phyloP scores from a whole-genome alignment of 495 filamentous ascomycete species.

The Cercophora scortea region DNA sequence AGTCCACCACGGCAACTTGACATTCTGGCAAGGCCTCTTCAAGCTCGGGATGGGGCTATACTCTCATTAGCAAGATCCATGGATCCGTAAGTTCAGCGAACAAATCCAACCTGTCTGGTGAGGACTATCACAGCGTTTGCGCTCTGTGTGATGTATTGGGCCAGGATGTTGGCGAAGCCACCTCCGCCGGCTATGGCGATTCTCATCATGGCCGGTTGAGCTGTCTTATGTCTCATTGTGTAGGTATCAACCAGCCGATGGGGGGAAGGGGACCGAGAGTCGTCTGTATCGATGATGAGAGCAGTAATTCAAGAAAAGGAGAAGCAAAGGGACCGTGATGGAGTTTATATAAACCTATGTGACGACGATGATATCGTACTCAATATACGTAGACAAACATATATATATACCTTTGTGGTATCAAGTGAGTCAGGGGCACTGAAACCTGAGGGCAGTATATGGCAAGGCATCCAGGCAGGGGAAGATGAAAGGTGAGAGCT shows the following conservation, averaged over 20 bases:
- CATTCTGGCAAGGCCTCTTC: slow-evolving; percentile 38
- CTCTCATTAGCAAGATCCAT: slow-evolving; percentile 1
- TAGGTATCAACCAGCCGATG: not conserved
- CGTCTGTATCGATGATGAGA: not conserved
- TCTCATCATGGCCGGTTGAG: slow-evolving; percentile 47
- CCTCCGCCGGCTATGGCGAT: slow-evolving; percentile 68
- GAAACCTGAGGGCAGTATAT: not conserved
- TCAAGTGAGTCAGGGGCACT: not conserved
- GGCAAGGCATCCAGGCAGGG: not conserved
- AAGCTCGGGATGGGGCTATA: slow-evolving; percentile 27
- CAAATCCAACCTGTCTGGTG: slow-evolving; percentile 47
- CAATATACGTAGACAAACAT: not conserved
- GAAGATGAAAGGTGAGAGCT: not conserved
- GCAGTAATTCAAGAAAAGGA: not conserved
- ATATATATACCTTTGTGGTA: not conserved
- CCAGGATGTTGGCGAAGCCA: slow-evolving; percentile 58
- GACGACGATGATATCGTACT: not conserved
- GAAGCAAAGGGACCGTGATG: not conserved
- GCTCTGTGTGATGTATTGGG: slow-evolving; percentile 48
- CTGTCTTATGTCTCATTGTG: slow-evolving; percentile 29
- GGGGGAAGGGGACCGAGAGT: not conserved
- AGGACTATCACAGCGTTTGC: slow-evolving; percentile 62
- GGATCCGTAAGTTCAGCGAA: not conserved
- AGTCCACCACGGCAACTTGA: slow-evolving; percentile 59
- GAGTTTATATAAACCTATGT: not conserved